These are phyloP conservation scores for Iberis pinnata DNA, from an alignment of 345 rosid species.

Conservation along the genomic window DNA sequence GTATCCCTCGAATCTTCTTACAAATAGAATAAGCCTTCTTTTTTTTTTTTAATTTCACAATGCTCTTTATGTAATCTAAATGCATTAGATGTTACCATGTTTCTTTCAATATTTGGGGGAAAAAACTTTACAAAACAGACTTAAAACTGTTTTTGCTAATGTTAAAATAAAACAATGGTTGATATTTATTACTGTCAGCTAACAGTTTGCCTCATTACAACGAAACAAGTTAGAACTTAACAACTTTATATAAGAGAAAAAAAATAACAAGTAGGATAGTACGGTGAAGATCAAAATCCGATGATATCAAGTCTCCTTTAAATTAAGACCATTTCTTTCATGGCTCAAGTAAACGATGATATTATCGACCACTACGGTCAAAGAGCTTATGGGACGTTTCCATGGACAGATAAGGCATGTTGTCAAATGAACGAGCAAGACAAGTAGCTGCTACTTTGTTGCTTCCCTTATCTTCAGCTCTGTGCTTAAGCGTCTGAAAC, in stretches of 20 bases:
- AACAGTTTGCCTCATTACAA: constrained; percentile 21
- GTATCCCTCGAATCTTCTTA: background rate
- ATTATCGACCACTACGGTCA: constrained; percentile 48
- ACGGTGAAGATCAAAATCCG: constrained; percentile 12
- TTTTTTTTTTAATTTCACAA: background rate
- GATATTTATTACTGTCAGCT: no score
- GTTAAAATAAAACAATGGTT: no score
- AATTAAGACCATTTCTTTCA: constrained; percentile 63
- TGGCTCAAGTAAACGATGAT: constrained; percentile 52
- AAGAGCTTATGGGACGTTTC: constrained; percentile 45
- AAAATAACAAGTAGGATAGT: constrained; percentile 5
- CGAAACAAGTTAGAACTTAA: constrained; percentile 1
- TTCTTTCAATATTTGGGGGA: no score
- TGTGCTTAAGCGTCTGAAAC: constrained; percentile 86
- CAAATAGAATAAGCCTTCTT: background rate
- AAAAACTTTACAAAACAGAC: no score
- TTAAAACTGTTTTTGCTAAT: no score
- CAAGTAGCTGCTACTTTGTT: constrained; percentile 38
- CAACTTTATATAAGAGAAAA: background rate
- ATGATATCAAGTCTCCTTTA: constrained; percentile 26
- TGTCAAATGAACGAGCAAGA: constrained; percentile 64
- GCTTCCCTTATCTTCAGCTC: constrained; percentile 52
- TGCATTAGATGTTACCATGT: no score
- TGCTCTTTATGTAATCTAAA: constrained; percentile 13
- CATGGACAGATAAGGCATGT: constrained; percentile 74